These are phyloP conservation scores for Plenodomus biglobosus DNA, from an alignment of 2,329 filamentous ascomycete species.

Conservation along the genomic window DNA sequence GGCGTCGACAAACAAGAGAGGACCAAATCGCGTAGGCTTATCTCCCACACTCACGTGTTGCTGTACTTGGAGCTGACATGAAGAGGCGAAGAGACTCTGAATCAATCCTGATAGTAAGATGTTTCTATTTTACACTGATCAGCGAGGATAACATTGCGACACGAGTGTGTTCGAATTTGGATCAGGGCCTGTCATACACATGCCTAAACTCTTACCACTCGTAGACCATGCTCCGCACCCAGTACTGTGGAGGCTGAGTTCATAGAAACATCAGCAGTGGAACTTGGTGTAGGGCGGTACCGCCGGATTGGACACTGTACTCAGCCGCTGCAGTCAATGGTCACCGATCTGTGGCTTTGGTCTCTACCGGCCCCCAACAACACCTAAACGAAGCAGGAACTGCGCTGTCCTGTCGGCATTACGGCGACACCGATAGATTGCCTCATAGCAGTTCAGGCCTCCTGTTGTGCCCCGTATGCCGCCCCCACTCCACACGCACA, in stretches of 20 bases:
- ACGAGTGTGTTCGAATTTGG: no score
- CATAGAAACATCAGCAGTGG: slow-evolving; percentile 16
- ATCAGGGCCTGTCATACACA: background rate
- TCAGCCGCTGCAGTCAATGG: slow-evolving; percentile 12
- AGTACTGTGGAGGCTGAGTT: slow-evolving; percentile 8
- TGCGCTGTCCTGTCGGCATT: slow-evolving; percentile 6
- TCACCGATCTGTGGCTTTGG: slow-evolving; percentile 10
- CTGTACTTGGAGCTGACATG: no score
- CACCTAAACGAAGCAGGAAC: background rate
- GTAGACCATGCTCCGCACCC: background rate
- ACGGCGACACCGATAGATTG: slow-evolving; percentile 7
- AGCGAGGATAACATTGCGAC: no score
- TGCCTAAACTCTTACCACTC: background rate
- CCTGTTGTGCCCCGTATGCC: background rate
- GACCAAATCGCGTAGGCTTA: no score
- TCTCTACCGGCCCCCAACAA: slow-evolving; percentile 16
- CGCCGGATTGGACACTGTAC: slow-evolving; percentile 15
- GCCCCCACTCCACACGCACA: background rate
- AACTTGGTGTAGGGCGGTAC: slow-evolving; percentile 9
- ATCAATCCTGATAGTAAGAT: no score
- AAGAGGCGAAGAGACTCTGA: no score
- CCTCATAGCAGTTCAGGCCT: background rate
- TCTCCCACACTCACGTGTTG: no score
- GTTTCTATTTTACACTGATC: no score
- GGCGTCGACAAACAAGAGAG: no score